A percentile compares a stretch with the other conserved stretches of the same genome.
Evolutionary conservation across 176 grass and related monocot genomes (phyloP).

Genomic region (Zoysia pacifica): DNA sequence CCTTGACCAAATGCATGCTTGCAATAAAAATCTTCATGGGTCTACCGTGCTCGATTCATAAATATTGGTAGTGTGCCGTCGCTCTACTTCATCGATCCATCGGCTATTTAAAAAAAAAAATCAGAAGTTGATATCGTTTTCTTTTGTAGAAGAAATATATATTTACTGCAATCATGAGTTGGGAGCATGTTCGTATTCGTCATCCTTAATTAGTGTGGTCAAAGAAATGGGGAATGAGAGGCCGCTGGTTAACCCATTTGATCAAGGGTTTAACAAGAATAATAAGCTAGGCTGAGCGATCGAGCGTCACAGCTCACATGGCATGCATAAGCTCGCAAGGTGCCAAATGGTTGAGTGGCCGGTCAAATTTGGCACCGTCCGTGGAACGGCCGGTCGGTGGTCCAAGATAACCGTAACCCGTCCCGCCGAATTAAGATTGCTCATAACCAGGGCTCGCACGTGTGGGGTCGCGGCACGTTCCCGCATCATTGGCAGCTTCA

Average conservation of each 20-base stretch:
- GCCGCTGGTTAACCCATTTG: constrained; percentile 28
- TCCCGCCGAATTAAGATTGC: not conserved
- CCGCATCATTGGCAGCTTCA: constrained; percentile 27
- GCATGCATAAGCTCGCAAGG: constrained; percentile 42
- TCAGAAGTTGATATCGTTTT: not conserved
- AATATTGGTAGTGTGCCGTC: not conserved
- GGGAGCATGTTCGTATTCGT: constrained; percentile 37
- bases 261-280: not conserved
- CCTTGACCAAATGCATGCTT: constrained; percentile 9
- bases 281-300: not conserved
- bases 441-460: constrained; percentile 13
- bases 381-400: constrained; percentile 42
- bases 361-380: constrained; percentile 57
- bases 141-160: not conserved
- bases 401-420: constrained; percentile 40
- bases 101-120: not conserved
- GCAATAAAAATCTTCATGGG: not conserved
- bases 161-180: not conserved
- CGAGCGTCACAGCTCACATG: constrained; percentile 55
- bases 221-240: constrained; percentile 41
- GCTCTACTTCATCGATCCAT: not conserved
- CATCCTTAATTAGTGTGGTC: constrained; percentile 17
- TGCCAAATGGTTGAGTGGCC: constrained; percentile 40
- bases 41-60: not conserved
- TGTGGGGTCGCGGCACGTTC: constrained; percentile 36